A percentile compares a stretch with the other conserved stretches of the same genome.
Conservation (phyloP, 441 rosid genomes). For the Populus trichocarpa region DNA sequence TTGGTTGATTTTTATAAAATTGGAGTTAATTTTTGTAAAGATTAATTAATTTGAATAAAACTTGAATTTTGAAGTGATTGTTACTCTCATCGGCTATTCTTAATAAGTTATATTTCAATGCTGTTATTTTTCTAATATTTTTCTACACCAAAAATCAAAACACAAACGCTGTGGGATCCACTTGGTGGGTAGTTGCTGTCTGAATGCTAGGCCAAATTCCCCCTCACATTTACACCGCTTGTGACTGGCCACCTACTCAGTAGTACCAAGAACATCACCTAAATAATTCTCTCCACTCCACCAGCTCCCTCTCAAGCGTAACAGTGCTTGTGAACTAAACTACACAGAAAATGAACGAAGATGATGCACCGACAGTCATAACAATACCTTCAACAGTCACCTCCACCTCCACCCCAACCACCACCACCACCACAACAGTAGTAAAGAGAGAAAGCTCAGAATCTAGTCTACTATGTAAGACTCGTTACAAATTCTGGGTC, state of each 20-base stretch:
- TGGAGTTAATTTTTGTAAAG: too few species aligned
- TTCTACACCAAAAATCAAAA: not conserved
- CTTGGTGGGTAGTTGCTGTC: not conserved
- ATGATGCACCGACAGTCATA: constrained; percentile 17
- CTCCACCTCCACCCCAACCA: too few species aligned
- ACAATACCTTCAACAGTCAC: constrained; percentile 13
- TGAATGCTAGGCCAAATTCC: not conserved
- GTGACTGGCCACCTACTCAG: not conserved
- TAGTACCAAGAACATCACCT: not conserved
- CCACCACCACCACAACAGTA: not conserved
- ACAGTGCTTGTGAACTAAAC: not conserved
- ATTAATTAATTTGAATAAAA: too few species aligned
- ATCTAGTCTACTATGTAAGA: constrained; percentile 47
- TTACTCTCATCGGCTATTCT: too few species aligned
- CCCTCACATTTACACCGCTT: not conserved
- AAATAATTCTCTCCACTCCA: not conserved
- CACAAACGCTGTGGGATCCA: not conserved
- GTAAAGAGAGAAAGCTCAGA: constrained; percentile 38
- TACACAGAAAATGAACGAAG: constrained; percentile 28
- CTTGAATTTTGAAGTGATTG: too few species aligned
- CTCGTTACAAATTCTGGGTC: constrained; percentile 77
- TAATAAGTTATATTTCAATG: too few species aligned
- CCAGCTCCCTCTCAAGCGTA: not conserved
- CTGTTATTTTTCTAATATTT: too few species aligned
- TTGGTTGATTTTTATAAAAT: too few species aligned